phyloP scores from a whole-genome alignment of 139 green algal genomes.

The Chlorella sorokiniana region DNA sequence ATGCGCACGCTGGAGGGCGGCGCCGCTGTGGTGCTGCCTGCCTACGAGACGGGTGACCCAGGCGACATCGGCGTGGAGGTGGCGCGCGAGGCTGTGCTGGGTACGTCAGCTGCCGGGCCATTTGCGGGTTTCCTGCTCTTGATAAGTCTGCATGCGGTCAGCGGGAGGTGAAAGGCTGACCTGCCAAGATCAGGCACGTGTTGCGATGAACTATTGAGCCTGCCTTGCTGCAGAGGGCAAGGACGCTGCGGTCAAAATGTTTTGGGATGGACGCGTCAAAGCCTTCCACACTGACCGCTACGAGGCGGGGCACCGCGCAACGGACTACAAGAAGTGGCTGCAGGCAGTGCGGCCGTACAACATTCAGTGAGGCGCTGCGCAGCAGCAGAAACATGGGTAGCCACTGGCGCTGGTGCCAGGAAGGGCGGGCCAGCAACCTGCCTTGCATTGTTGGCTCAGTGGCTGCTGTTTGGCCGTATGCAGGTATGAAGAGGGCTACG shows the following conservation, averaged over 20 bases:
- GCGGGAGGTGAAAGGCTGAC: no score
- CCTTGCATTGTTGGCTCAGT: background rate
- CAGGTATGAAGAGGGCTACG: constrained; percentile 53
- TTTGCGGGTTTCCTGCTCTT: no score
- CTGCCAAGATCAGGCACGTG: no score
- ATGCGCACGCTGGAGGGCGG: constrained; percentile 16
- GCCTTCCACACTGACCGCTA: constrained; percentile 56
- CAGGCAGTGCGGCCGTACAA: constrained; percentile 36
- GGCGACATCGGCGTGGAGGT: constrained; percentile 52
- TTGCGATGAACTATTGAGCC: background rate
- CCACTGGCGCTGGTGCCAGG: background rate
- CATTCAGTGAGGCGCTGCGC: constrained; percentile 22
- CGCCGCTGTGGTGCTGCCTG: constrained; percentile 49
- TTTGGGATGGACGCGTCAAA: constrained; percentile 51
- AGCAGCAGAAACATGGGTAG: background rate
- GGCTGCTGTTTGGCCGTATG: background rate
- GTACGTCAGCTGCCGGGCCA: no score
- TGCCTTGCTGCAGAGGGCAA: constrained; percentile 34
- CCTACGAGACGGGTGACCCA: constrained; percentile 47
- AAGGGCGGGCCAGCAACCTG: background rate
- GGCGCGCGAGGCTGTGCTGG: constrained; percentile 40
- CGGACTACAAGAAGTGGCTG: constrained; percentile 52
- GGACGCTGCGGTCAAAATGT: constrained; percentile 43
- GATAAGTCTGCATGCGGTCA: background rate
- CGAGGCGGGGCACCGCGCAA: constrained; percentile 45